Percentiles rank a stretch among this genome's conserved stretches.
Conservation (phyloP, 2,329 filamentous ascomycete genomes). For the Fusarium mundagurra region DNA sequence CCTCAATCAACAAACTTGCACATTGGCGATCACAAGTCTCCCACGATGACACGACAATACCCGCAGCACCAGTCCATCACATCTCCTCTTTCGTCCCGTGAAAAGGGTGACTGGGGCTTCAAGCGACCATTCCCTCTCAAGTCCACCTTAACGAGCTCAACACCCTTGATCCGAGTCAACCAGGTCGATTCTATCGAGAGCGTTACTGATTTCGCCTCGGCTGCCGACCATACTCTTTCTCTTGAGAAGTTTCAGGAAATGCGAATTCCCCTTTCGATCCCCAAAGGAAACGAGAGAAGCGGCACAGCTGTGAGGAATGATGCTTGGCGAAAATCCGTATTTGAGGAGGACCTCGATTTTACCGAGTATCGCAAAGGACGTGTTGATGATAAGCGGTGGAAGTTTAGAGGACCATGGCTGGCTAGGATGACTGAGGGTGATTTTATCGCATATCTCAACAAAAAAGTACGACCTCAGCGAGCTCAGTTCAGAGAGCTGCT, state of each 20-base stretch:
- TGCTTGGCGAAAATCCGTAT: constrained; percentile 61
- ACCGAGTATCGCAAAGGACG: constrained; percentile 54
- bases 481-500: constrained; percentile 65
- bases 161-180: constrained; percentile 80
- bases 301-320: constrained; percentile 27
- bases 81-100: constrained; percentile 76
- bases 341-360: constrained; percentile 66
- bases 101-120: constrained; percentile 89
- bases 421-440: constrained; percentile 69
- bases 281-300: constrained; percentile 43
- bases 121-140: constrained; percentile 85
- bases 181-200: constrained; percentile 87
- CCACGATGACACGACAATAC: constrained; percentile 72
- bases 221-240: constrained; percentile 82
- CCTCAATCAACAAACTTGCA: constrained; percentile 61
- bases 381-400: constrained; percentile 66
- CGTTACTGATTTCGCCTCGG: constrained; percentile 87
- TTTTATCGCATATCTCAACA: constrained; percentile 66
- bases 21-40: constrained; percentile 49
- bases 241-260: constrained; percentile 89
- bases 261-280: constrained; percentile 73
- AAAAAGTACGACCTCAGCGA: constrained; percentile 63
- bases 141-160: constrained; percentile 75
- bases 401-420: constrained; percentile 73
- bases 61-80: constrained; percentile 87